phyloP scores from a whole-genome alignment of 1,284 basidiomycete genomes.

The Cystobasidiaceae sp. region DNA sequence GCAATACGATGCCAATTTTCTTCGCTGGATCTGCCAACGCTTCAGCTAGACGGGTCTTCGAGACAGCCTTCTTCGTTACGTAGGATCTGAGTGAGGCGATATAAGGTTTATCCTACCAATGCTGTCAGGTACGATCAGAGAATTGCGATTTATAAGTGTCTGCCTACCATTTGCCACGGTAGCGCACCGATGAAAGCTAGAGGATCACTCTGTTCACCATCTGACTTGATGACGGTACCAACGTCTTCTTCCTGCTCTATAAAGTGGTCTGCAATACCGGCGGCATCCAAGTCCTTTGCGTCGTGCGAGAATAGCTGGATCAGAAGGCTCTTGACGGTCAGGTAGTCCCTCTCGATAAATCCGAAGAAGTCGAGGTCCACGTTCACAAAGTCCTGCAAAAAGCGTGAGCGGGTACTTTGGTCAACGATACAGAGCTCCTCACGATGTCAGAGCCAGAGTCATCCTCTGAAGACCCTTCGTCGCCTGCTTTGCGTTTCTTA shows the following conservation, averaged over 20 bases:
- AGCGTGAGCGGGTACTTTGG: too few species aligned
- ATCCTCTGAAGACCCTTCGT: slow-evolving; percentile 2
- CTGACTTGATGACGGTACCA: slow-evolving; percentile 87
- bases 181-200: slow-evolving; percentile 54
- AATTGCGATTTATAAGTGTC: not conserved
- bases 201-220: slow-evolving; percentile 80
- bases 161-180: slow-evolving; percentile 18
- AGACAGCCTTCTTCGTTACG: slow-evolving; percentile 52
- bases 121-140: not conserved
- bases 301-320: slow-evolving; percentile 77
- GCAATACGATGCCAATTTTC: slow-evolving; percentile 73
- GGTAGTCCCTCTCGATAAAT: slow-evolving; percentile 74
- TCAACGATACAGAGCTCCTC: too few species aligned
- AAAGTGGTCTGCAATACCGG: slow-evolving; percentile 71
- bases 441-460: slow-evolving; percentile 21
- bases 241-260: slow-evolving; percentile 61
- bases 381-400: slow-evolving; percentile 55
- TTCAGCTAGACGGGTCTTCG: not conserved
- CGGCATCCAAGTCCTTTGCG: slow-evolving; percentile 62
- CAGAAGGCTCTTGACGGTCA: slow-evolving; percentile 73
- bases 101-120: slow-evolving; percentile 60
- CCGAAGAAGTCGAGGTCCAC: slow-evolving; percentile 92
- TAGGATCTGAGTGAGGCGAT: slow-evolving; percentile 69
- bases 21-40: slow-evolving; percentile 32
- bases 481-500: slow-evolving; percentile 17